Percentiles rank a stretch among this genome's conserved stretches.
These are phyloP conservation scores for Stevia rebaudiana DNA, from an alignment of 140 eudicot species.

Conservation along the genomic window DNA sequence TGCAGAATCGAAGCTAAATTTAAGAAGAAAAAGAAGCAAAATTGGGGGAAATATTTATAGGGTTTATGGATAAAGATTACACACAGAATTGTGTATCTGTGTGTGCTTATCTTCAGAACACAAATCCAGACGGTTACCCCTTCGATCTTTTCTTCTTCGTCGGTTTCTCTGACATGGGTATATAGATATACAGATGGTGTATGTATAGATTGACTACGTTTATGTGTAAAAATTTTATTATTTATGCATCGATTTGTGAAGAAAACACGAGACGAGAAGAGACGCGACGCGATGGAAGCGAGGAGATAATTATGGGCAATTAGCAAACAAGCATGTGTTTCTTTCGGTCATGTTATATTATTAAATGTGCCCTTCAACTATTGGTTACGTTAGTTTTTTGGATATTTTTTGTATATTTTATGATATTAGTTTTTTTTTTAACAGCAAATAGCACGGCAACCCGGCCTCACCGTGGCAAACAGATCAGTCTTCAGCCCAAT, in stretches of 20 bases:
- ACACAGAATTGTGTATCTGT: slow-evolving; percentile 7
- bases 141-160: slow-evolving; percentile 23
- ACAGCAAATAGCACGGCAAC: too few relatives aligned
- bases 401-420: too few relatives aligned
- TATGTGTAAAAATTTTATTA: background rate
- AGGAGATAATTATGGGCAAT: slow-evolving; percentile 18
- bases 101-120: background rate
- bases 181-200: slow-evolving; percentile 19
- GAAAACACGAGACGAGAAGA: background rate
- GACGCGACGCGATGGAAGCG: slow-evolving; percentile 35
- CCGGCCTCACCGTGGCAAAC: too few relatives aligned
- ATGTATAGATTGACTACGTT: slow-evolving; percentile 3
- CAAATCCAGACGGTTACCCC: slow-evolving; percentile 20
- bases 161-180: slow-evolving; percentile 27
- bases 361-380: slow-evolving; percentile 1
- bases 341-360: background rate
- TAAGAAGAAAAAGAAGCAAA: background rate
- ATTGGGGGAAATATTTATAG: background rate
- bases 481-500: too few relatives aligned
- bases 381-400: background rate
- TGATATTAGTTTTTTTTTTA: too few relatives aligned
- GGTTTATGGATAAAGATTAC: slow-evolving; percentile 20
- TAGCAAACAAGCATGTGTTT: slow-evolving; percentile 22
- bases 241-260: slow-evolving; percentile 17
- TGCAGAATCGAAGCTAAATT: slow-evolving; percentile 3